Evolutionary conservation across 768 basidiomycete species (phyloP), one percentile per base, ranked within the genome.

Genomic region (Termitomyces titanicus): DNA sequence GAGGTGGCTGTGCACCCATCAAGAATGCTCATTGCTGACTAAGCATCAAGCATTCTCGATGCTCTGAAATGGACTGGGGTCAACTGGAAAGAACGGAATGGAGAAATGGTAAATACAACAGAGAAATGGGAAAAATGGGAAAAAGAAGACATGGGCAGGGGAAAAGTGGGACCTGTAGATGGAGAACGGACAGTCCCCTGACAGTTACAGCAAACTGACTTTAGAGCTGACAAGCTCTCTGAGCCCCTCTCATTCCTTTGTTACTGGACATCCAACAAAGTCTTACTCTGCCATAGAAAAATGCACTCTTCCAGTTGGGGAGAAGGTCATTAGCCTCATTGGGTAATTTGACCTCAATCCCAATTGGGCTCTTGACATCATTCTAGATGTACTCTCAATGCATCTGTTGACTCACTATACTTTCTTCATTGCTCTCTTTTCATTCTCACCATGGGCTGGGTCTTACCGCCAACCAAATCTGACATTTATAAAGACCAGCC

Each of bases 101-200:
- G n/a, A n/a, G n/a, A n/a, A n/a, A n/a, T n/a, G n/a, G n/a, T n/a
- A n/a, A n/a, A n/a, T n/a, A n/a, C n/a, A n/a, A n/a, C n/a, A n/a
- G n/a, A n/a, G n/a, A n/a, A n/a, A n/a, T n/a, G n/a, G n/a, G n/a
- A n/a, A n/a, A n/a, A n/a, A n/a, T n/a, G n/a, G n/a, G n/a, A n/a
- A n/a, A n/a, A n/a, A n/a, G n/a, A n/a, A n/a, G n/a, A n/a, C n/a
- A n/a, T n/a, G n/a, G n/a, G n/a, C n/a, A n/a, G n/a, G n/a, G n/a
- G n/a, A n/a, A n/a, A n/a, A n/a, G n/a, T n/a, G n/a, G n/a, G n/a
- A n/a, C n/a, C n/a, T n/a, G n/a, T n/a, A n/a, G n/a, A n/a, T n/a
- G n/a, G n/a, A n/a, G n/a, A n/a, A n/a, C n/a, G 97, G 98, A 73
- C 92, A 97, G 64, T 94, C 94, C 0, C n/a, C n/a, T n/a, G 96